Base-by-base conservation (phyloP, 352 stramenopile species). In the Phytophthora brassicae region DNA sequence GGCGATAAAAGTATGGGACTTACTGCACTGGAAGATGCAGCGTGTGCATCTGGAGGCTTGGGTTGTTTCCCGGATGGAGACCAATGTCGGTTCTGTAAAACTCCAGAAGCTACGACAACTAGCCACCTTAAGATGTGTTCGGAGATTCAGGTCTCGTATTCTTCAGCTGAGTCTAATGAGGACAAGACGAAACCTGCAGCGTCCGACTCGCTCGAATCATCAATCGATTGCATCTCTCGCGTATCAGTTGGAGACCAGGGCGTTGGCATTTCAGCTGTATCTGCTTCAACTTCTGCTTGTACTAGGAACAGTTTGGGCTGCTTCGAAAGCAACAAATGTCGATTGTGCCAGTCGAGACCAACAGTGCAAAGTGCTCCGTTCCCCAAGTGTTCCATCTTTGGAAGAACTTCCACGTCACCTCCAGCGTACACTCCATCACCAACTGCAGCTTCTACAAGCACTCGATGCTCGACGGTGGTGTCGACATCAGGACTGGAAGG, bases 311-410 rank as follows among this genome's bases (percentile, higher is more conserved):
- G 69, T 1, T 61, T 84, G 12, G 72, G 72, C 17, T 74, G 63
- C 54, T 67, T 57, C 9, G 16, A 56, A 17, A 66, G 44, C 23
- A 66, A 59, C 47, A 47, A 62, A 16, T 77, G 77, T 24, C 72
- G 77, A 45, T 79, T 75, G 26, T 86, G 77, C 35, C 72, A 75
- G 53, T 57, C 39, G n/a, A 60, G 51, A 43, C 6, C 48, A 11
- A 75, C 70, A 2, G 17, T 42, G 16, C 58, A 77, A 29, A 79
- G 68, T 36, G 38, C 38, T 1, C 17, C 62, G 3, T 79, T 68
- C 24, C 6, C 70, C 2, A 74, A 56, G 13, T 81, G 75, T 42
- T 41, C 60, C 4, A 28, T 8, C 9, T 2, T 63, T 0, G 56
- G 62, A 14, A 47, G 59, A 6, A 54, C 61, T 17, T 17, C 53